Base-by-base conservation (phyloP, 139 green algal genomes). In the Marvania coccoides region DNA sequence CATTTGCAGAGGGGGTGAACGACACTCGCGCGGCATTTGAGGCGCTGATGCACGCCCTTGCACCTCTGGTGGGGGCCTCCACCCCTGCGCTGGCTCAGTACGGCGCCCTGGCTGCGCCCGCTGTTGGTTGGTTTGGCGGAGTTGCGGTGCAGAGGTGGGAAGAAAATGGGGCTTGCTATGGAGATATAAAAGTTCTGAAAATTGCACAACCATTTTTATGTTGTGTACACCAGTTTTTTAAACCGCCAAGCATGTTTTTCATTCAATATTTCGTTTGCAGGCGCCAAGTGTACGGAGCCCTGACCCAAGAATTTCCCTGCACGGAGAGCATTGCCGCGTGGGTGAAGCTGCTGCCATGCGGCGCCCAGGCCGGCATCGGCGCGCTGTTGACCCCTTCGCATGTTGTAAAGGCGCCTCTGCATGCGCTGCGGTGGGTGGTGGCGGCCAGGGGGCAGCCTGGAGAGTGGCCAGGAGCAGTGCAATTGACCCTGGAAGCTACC, bases 301-400 rank as follows among this genome's bases (percentile, higher is more conserved):
- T 97, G 37, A 82, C 88, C 0, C 67, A 74, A 9, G 91, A 97
- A 72, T 73, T 79, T 7, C 74, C 90, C 1, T 97, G 91, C 80
- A 87, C 82, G 0, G 91, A 97, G 73, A 97, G 96, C 61, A 72
- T 97, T 12, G 90, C 83, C 6, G 86, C 90, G 1, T 97, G 91
- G 91, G 71, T 92, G 24, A 89, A 89, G 73, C 81, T 98, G 56
- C 79, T 96, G 61, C 91, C 91, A 3, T 97, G 91, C 69, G 71
- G 82, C 2, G 76, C 75, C 47, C 47, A 61, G 8, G 81, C 81
- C 4, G 87, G 87, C 0, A 46, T 92, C 34, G 77, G 71, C 3
- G 58, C 70, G 8, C 67, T 90, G 58, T 76, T 92, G 33, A 34
- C 81, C 35, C 58, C 82, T 2, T 39, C 38, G 1, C 53, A 65